These are phyloP conservation scores for Musa schizocarpa DNA, from an alignment of 176 grass and related monocot species.

Conservation along the genomic window DNA sequence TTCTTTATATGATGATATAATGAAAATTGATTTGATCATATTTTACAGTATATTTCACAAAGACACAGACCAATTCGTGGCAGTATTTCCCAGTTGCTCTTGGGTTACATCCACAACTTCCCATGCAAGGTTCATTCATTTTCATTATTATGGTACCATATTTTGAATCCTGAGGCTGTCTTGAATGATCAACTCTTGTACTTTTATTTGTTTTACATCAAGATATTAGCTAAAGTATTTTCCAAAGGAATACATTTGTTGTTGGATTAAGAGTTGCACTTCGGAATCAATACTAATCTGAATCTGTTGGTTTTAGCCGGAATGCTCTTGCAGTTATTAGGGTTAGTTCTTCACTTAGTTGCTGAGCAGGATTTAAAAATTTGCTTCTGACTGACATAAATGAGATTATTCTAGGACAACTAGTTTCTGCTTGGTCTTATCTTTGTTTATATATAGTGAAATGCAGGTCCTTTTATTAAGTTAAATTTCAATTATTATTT, in stretches of 20 bases:
- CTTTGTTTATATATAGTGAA: background rate
- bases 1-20: background rate
- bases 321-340: background rate
- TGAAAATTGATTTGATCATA: background rate
- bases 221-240: background rate
- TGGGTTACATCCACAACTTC: conserved; percentile 56
- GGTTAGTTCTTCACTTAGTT: background rate
- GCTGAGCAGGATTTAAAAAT: background rate
- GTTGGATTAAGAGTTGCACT: background rate
- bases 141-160: conserved; percentile 14
- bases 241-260: background rate
- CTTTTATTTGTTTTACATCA: background rate
- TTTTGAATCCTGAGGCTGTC: conserved; percentile 3
- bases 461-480: background rate
- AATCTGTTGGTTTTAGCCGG: background rate
- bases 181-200: background rate
- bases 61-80: conserved; percentile 79
- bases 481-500: background rate
- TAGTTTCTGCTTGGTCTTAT: background rate
- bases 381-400: background rate
- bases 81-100: conserved; percentile 45
- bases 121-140: conserved; percentile 76
- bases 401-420: background rate
- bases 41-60: conserved; percentile 72
- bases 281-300: background rate